Conservation (phyloP, 2,329 filamentous ascomycete species). For the Exserohilum turcica region DNA sequence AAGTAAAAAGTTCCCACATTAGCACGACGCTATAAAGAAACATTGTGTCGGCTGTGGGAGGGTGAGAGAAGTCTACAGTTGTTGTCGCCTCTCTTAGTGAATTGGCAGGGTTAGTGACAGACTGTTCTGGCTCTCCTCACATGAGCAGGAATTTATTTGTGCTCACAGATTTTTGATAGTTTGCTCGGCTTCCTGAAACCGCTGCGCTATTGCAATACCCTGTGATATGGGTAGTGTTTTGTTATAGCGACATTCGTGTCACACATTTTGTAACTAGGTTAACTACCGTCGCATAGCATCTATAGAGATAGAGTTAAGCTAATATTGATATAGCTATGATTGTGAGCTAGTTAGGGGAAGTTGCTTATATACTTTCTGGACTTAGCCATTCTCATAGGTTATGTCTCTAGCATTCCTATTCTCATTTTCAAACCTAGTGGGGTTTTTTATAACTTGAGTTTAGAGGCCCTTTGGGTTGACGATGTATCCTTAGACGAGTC, state of each 20-base stretch:
- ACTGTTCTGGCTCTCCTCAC: neutral
- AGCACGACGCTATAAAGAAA: neutral
- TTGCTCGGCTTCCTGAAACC: constrained; percentile 20
- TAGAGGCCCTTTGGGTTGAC: neutral
- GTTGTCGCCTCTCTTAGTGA: neutral
- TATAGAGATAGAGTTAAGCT: constrained; percentile 3
- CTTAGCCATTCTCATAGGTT: constrained; percentile 12
- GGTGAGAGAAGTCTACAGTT: neutral
- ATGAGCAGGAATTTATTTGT: neutral
- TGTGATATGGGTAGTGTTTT: constrained; percentile 43
- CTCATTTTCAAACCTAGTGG: neutral
- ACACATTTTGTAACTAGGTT: constrained; percentile 41
- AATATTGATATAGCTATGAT: neutral
- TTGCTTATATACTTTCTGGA: constrained; percentile 7
- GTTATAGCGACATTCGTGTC: constrained; percentile 42
- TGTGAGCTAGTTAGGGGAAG: too few relatives aligned
- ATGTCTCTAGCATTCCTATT: neutral
- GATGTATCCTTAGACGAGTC: neutral
- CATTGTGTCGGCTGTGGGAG: neutral
- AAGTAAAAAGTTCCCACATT: neutral
- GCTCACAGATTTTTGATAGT: constrained; percentile 1
- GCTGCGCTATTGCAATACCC: constrained; percentile 35
- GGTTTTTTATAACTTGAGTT: neutral
- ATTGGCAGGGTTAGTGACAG: neutral
- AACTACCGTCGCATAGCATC: constrained; percentile 35